A percentile compares a stretch with the other conserved stretches of the same genome.
Evolutionary conservation across 78 protist genomes (phyloP).

Genomic region (Monocercomonoides exilis): DNA sequence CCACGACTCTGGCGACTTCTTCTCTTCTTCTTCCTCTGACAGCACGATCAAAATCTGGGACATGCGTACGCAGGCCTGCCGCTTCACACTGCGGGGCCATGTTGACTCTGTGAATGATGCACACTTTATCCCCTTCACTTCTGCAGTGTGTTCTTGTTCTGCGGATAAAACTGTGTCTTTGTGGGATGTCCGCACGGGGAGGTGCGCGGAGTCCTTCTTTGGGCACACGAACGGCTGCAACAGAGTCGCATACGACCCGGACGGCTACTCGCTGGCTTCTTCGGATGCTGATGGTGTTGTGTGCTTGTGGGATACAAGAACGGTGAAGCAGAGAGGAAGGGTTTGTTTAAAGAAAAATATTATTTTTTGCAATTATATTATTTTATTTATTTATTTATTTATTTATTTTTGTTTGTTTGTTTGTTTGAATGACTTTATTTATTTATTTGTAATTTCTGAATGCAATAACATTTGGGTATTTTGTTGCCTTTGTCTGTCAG

Average conservation of each 20-base stretch:
- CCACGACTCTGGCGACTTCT: constrained; percentile 64
- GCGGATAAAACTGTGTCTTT: constrained; percentile 77
- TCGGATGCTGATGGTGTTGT: constrained; percentile 69
- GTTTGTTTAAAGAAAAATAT: neutral
- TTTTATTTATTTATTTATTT: neutral
- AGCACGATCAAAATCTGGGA: constrained; percentile 67
- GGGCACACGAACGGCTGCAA: constrained; percentile 61
- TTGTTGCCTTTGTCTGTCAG: neutral
- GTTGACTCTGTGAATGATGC: constrained; percentile 64
- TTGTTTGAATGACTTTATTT: neutral
- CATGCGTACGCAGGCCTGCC: neutral
- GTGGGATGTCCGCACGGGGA: constrained; percentile 68
- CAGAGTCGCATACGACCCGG: constrained; percentile 2
- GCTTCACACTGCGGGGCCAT: constrained; percentile 67
- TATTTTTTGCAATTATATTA: neutral
- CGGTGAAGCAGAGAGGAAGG: constrained; percentile 26
- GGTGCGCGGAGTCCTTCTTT: constrained; percentile 60
- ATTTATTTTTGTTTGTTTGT: neutral
- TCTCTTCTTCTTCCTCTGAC: constrained; percentile 57
- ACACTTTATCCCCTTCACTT: constrained; percentile 58
- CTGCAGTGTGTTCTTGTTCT: constrained; percentile 53
- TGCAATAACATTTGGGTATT: neutral
- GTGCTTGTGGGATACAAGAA: constrained; percentile 54
- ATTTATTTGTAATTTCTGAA: neutral
- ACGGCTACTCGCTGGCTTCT: constrained; percentile 52